Percentiles rank a stretch among this genome's conserved stretches.
phyloP scores from a whole-genome alignment of 257 asterid species.

The Lithospermum erythrorhizon region DNA sequence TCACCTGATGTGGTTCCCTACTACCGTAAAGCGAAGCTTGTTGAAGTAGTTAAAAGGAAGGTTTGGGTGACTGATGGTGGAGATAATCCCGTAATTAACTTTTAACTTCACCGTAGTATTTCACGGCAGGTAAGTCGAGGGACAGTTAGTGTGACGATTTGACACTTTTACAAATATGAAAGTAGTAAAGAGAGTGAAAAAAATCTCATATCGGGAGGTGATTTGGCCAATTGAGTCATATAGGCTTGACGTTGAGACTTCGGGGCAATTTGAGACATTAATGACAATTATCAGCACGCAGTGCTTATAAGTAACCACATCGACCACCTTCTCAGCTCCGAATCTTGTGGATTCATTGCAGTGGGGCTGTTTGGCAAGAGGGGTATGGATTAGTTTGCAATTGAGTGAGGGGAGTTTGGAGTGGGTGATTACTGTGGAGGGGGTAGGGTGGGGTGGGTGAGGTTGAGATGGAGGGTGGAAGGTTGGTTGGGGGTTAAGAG shows the following conservation, averaged over 20 bases:
- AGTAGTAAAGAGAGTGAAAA: too few species aligned
- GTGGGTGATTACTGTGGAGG: not conserved
- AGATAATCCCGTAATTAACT: too few species aligned
- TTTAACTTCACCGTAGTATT: too few species aligned
- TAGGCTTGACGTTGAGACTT: slow-evolving; percentile 53
- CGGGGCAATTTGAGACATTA: slow-evolving; percentile 73
- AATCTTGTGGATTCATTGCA: slow-evolving; percentile 12
- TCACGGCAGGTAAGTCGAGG: too few species aligned
- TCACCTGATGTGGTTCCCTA: too few species aligned
- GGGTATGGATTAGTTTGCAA: slow-evolving; percentile 36
- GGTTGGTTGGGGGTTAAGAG: not conserved
- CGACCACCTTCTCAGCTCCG: slow-evolving; percentile 46
- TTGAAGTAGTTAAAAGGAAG: too few species aligned
- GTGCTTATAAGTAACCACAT: slow-evolving; percentile 79
- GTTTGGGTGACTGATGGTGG: too few species aligned
- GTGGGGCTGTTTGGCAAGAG: slow-evolving; percentile 28
- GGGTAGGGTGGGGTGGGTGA: not conserved
- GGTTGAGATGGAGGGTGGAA: not conserved
- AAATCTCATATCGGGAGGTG: slow-evolving; percentile 91
- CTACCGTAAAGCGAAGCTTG: too few species aligned
- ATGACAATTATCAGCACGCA: slow-evolving; percentile 91
- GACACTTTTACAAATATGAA: too few species aligned
- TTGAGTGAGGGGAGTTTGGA: slow-evolving; percentile 15
- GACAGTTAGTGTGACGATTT: too few species aligned
- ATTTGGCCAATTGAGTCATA: slow-evolving; percentile 55